A percentile compares a stretch with the other conserved stretches of the same genome.
phyloP scores from a whole-genome alignment of 2,329 filamentous ascomycete genomes.

The Penicillium sp. region DNA sequence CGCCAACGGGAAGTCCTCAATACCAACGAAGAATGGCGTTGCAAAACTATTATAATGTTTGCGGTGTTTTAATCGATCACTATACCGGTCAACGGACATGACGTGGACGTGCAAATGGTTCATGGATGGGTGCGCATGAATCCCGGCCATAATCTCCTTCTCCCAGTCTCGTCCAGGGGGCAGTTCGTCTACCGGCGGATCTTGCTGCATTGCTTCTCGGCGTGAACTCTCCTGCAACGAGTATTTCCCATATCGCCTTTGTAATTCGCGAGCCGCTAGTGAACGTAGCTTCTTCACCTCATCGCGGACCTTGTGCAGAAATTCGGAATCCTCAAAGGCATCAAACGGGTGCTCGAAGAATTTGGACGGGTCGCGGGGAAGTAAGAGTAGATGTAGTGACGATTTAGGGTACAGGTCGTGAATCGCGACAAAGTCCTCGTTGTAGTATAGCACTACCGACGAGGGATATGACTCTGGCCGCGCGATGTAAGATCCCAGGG shows the following conservation, averaged over 20 bases:
- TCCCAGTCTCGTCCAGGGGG: conserved; percentile 76
- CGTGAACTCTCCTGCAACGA: conserved; percentile 63
- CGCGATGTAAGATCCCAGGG: conserved; percentile 63
- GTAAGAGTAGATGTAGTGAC: conserved; percentile 78
- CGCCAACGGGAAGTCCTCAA: conserved; percentile 75
- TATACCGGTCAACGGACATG: conserved; percentile 73
- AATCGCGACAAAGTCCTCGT: conserved; percentile 69
- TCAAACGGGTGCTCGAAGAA: conserved; percentile 69
- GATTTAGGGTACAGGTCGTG: conserved; percentile 84
- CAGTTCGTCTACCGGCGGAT: conserved; percentile 47
- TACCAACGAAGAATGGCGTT: conserved; percentile 73
- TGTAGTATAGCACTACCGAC: conserved; percentile 61
- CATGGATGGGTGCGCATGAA: conserved; percentile 90
- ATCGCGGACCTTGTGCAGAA: conserved; percentile 60
- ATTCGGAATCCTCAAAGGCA: conserved; percentile 66
- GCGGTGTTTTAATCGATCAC: conserved; percentile 66
- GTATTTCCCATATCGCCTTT: conserved; percentile 60
- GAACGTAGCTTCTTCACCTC: conserved; percentile 60
- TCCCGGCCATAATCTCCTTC: conserved; percentile 68
- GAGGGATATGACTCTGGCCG: conserved; percentile 59
- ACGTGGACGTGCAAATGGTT: conserved; percentile 88
- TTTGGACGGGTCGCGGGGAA: conserved; percentile 65
- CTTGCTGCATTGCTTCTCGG: conserved; percentile 61
- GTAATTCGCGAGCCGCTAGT: conserved; percentile 71
- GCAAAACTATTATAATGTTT: conserved; percentile 93